Percentiles rank a stretch among this genome's conserved stretches.
Evolutionary conservation across 2,329 filamentous ascomycete species (phyloP).

Genomic region (Alternaria dauci): DNA sequence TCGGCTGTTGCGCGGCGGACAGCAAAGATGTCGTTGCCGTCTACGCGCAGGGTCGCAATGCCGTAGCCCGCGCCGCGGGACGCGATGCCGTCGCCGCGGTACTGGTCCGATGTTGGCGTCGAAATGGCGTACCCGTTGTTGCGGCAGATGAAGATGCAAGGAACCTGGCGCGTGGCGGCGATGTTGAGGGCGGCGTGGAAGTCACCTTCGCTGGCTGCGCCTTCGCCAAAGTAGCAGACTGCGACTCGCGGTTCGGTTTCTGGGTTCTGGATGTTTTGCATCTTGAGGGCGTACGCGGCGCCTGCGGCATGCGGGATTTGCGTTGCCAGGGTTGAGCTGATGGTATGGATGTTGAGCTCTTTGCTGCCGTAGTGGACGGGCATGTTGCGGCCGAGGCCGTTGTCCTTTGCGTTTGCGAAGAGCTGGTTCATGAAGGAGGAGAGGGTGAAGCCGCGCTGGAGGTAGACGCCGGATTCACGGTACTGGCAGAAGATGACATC

Average conservation of each 20-base stretch:
- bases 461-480: constrained; percentile 89
- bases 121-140: constrained; percentile 95
- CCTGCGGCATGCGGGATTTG: constrained; percentile 90
- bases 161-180: constrained; percentile 86
- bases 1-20: constrained; percentile 80
- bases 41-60: constrained; percentile 91
- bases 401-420: constrained; percentile 85
- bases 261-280: constrained; percentile 77
- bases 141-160: constrained; percentile 87
- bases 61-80: constrained; percentile 87
- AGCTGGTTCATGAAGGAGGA: constrained; percentile 95
- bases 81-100: constrained; percentile 89
- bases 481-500: constrained; percentile 97
- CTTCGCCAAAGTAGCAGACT: constrained; percentile 89
- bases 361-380: constrained; percentile 93
- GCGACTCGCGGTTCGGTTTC: constrained; percentile 69
- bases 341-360: constrained; percentile 86
- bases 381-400: constrained; percentile 89
- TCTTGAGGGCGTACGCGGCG: constrained; percentile 85
- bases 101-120: constrained; percentile 88
- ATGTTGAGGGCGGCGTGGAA: constrained; percentile 93
- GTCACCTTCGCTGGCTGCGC: constrained; percentile 88
- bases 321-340: constrained; percentile 85
- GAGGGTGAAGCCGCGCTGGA: constrained; percentile 85
- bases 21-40: constrained; percentile 94